Base-by-base conservation (phyloP, 208 protist species). In the Leishmania braziliensis region DNA sequence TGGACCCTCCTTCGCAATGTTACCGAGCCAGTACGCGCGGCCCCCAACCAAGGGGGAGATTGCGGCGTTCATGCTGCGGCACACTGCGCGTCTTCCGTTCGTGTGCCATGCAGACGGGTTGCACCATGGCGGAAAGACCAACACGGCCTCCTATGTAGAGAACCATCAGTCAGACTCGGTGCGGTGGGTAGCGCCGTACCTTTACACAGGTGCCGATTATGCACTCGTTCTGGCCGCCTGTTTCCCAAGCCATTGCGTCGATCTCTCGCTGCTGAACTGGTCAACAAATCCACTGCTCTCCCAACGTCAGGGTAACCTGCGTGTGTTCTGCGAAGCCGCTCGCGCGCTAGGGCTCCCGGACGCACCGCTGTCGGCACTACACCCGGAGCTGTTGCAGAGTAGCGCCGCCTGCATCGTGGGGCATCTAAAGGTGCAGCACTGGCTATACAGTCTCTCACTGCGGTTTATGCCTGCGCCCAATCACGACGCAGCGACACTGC, bases 381-480 rank as follows among this genome's bases (percentile, higher is more conserved):
- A 89, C 23, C 85, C 93, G 43, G 72, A 87, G 43, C 75, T 79
- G 48, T 77, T 96, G 54, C 84, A 84, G 51, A 79, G 85, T 53
- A 68, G 43, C 36, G 72, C 91, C 18, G 33, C 70, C 14, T 92
- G 89, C 85, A 78, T 89, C 3, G 65, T 90, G 20, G 85, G 88
- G 46, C 93, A 96, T 75, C 72, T 96, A 16, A 86, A 87, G 72
- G 90, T 96, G 66, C 93, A 96, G 81, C 90, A 95, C 71, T 96
- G 93, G 91, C 86, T 96, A 0, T 94, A 88, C 77, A 88, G 83
- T 46, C 71, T 93, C 14, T 88, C 90, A 2, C 75, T 81, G 48
- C 91, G 91, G 43, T 92, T 94, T 73, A 75, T 29, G 23, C 86
- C 91, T 20, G 60, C 62, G 26, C 23, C 46, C 58, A 48, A 54